These are phyloP conservation scores for Rhodamnia rubescens DNA, from an alignment of 345 rosid genomes.

Conservation along the genomic window DNA sequence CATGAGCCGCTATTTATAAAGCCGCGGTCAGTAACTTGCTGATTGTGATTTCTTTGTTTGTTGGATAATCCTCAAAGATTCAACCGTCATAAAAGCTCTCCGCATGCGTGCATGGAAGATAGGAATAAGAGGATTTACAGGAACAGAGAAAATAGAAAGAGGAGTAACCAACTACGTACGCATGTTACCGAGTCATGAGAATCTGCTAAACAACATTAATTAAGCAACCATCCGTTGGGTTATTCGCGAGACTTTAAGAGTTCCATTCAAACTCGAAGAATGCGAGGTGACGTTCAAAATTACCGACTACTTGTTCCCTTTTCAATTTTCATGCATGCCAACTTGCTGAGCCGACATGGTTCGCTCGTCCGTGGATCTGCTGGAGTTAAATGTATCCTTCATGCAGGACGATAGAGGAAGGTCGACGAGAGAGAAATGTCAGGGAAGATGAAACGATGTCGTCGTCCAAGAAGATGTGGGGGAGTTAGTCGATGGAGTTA, in stretches of 20 bases:
- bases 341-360: background rate
- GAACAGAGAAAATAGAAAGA: background rate
- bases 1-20: background rate
- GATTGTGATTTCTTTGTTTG: background rate
- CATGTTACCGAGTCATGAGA: background rate
- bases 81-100: background rate
- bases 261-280: background rate
- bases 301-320: background rate
- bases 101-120: background rate
- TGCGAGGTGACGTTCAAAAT: background rate
- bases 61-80: background rate
- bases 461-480: background rate
- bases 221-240: background rate
- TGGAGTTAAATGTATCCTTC: background rate
- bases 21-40: background rate
- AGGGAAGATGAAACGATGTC: background rate
- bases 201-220: background rate
- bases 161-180: background rate
- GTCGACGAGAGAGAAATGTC: background rate
- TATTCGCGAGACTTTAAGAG: background rate
- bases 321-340: background rate
- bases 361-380: background rate
- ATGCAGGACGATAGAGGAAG: background rate
- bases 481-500: background rate
- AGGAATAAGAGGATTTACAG: background rate